Evolutionary conservation across 441 rosid genomes (phyloP).

Genomic region (Mallotus japonicus): DNA sequence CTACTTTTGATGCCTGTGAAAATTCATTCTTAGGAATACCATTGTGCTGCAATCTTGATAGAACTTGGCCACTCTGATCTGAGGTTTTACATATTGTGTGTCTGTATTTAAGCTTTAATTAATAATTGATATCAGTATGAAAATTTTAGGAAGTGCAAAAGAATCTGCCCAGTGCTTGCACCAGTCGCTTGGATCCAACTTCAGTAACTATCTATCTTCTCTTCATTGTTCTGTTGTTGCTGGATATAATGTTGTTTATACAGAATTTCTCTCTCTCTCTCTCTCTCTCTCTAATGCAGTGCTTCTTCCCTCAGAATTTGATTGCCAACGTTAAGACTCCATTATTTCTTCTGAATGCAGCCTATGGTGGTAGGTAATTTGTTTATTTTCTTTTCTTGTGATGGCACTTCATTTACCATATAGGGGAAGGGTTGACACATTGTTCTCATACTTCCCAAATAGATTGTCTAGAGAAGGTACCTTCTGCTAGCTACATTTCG

Average conservation of each 20-base stretch:
- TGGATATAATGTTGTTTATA: not conserved
- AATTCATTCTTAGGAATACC: not conserved
- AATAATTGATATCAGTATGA: conserved; percentile 1
- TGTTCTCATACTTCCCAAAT: too few relatives aligned
- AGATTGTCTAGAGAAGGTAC: not conserved
- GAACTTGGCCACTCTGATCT: not conserved
- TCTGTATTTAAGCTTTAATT: not conserved
- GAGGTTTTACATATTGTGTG: not conserved
- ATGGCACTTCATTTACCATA: too few relatives aligned
- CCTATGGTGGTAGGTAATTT: conserved; percentile 79
- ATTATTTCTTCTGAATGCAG: conserved; percentile 32
- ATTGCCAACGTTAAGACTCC: conserved; percentile 64
- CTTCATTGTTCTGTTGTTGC: conserved; percentile 15
- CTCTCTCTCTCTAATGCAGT: conserved; percentile 42
- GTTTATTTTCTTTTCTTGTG: not conserved
- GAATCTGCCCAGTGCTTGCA: conserved; percentile 55
- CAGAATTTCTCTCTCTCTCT: conserved; percentile 3
- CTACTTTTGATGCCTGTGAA: not conserved
- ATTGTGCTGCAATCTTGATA: not conserved
- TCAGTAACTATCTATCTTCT: conserved; percentile 40
- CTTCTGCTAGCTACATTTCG: too few relatives aligned
- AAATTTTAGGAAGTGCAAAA: conserved; percentile 41
- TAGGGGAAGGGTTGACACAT: not conserved
- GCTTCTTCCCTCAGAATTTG: conserved; percentile 85
- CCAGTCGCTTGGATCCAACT: conserved; percentile 59